Evolutionary conservation across 495 filamentous ascomycete species (phyloP).

Genomic region (Aspergillus bridgeri): DNA sequence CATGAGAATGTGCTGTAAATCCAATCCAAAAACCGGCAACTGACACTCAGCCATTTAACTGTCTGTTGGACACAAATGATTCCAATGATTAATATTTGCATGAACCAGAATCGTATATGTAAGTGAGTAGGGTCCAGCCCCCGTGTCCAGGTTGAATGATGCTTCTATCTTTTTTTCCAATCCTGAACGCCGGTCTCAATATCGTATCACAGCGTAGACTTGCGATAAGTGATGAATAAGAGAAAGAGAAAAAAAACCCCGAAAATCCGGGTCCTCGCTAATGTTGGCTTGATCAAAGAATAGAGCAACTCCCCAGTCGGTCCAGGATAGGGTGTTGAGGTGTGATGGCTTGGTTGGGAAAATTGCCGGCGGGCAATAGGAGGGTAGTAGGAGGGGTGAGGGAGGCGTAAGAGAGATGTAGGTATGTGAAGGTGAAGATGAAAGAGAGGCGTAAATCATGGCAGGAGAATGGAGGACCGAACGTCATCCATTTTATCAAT

Average conservation of each 20-base stretch:
- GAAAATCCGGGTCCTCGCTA: conserved; percentile 4
- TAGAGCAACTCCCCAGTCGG: not conserved
- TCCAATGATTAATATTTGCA: conserved; percentile 4
- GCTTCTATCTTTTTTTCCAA: not conserved
- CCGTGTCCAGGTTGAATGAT: not conserved
- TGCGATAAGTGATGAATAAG: not conserved
- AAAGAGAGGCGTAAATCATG: conserved; percentile 6
- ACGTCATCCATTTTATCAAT: conserved; percentile 38
- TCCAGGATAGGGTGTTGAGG: not conserved
- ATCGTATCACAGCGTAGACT: not conserved
- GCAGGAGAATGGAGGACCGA: conserved; percentile 35
- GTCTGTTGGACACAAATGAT: not conserved
- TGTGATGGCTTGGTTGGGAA: not conserved
- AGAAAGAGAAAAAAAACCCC: not conserved
- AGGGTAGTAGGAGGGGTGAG: no score
- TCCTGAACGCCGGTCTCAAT: conserved; percentile 2
- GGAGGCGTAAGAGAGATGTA: not conserved
- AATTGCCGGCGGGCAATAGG: not conserved
- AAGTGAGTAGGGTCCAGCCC: conserved; percentile 4
- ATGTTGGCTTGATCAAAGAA: not conserved
- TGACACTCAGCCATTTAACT: no score
- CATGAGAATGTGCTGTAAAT: no score
- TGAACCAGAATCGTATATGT: conserved; percentile 1
- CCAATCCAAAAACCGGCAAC: no score
- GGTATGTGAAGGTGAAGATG: not conserved